These are phyloP conservation scores for Chaetoceros tenuissimus DNA, from an alignment of 108 stramenopile species.

Conservation along the genomic window DNA sequence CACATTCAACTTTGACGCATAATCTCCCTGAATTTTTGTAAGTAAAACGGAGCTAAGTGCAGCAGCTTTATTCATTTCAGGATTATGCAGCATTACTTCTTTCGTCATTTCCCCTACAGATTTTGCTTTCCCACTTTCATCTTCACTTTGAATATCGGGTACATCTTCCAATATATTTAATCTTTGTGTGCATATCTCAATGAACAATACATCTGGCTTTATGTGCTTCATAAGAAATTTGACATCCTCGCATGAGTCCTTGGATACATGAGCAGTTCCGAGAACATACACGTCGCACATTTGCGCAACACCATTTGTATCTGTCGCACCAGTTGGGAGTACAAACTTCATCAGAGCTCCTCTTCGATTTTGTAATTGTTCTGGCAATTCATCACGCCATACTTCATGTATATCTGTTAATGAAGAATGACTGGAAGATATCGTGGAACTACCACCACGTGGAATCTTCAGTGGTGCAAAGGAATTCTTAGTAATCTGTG, in stretches of 20 bases:
- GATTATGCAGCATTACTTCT: conserved; percentile 6
- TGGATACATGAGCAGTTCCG: conserved; percentile 78
- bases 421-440: no score
- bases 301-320: conserved; percentile 8
- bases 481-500: no score
- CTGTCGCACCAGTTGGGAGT: conserved; percentile 13
- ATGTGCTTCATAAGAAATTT: conserved; percentile 46
- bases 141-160: not conserved
- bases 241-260: conserved; percentile 60
- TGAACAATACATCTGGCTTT: conserved; percentile 58
- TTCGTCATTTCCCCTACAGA: conserved; percentile 3
- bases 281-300: conserved; percentile 46
- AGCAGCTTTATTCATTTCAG: conserved; percentile 13
- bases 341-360: not conserved
- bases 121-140: not conserved
- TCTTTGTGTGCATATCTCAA: conserved; percentile 76
- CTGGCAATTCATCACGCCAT: not conserved
- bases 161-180: conserved; percentile 37
- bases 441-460: no score
- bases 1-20: conserved; percentile 68
- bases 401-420: no score
- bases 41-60: conserved; percentile 31
- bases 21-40: conserved; percentile 67
- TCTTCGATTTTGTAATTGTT: not conserved
- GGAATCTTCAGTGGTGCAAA: no score